Evolutionary conservation across 192 early-diverging fungal species (phyloP), one percentile per base, ranked within the genome.

Genomic region (Dissophora globulifera): DNA sequence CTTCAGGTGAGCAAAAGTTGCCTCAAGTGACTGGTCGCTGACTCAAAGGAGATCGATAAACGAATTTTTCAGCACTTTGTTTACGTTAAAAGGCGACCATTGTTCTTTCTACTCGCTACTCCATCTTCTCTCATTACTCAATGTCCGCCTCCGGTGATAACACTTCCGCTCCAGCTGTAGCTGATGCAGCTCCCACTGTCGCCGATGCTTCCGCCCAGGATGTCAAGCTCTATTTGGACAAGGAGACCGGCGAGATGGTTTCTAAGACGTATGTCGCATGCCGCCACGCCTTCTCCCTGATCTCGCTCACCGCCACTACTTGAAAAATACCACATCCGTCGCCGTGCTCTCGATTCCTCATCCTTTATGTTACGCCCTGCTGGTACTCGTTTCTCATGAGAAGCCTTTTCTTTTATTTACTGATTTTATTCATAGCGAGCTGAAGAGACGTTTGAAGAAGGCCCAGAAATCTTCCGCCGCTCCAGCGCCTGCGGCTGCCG

Each of bases 361-460:
- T n/a, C 31, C 32, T 30, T 3, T 23, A 29, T 47, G 27, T 11
- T 13, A 6, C 30, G 1, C 16, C 30, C 49, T 19, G 27, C 29
- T 46, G 33, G 32, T 31, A n/a, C n/a, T n/a, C n/a, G n/a, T 46
- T 46, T 54, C 50, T 51, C 40, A 27, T 56, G 20, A 33, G 8
- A 52, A 1, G 30, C 46, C 33, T 13, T 30, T 31, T 63, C 26
- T 10, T 45, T 17, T 45, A 45, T 12, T 17, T 45, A n/a, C 43
- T 45, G 12, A 45, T 45, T n/a, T 59, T 54, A 22, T 40, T 45
- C 46, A 40, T 68, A 96, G 92, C 51, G 97, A 99, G 85, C 79
- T 95, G 69, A 99, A 98, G 91, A 86, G 91, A 78, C 88, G 96
- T 53, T 69, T 82, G 29, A 98, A 98, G 71, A 93, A 91, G 85